Evolutionary conservation across 352 stramenopile species (phyloP).

Genomic region (Globisporangium cystogenes): DNA sequence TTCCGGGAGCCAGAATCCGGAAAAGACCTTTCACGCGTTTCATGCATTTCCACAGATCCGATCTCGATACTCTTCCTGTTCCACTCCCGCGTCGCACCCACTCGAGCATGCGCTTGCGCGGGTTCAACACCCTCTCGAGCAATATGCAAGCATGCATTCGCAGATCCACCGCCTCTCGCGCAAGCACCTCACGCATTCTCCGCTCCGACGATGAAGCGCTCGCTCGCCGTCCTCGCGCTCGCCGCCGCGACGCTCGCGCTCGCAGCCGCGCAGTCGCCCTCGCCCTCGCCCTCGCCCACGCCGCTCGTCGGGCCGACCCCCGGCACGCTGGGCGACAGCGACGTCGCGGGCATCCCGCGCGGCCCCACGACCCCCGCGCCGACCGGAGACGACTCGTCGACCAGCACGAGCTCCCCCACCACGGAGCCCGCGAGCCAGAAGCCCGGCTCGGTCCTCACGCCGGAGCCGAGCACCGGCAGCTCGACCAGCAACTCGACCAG

Average conservation of each 20-base stretch:
- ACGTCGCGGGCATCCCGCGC: conserved; percentile 15
- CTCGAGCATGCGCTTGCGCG: neutral
- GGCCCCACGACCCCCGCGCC: conserved; percentile 14
- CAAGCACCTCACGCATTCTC: neutral
- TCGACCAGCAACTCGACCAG: neutral
- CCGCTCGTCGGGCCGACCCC: conserved; percentile 1
- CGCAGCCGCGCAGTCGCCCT: conserved; percentile 5
- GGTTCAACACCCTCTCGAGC: no score
- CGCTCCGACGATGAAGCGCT: conserved; percentile 8
- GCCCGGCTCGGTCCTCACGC: conserved; percentile 2
- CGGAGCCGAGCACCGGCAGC: neutral
- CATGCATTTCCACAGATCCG: neutral
- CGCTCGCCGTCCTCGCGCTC: neutral
- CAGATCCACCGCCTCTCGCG: neutral
- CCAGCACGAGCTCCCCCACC: conserved; percentile 4
- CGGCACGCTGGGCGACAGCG: conserved; percentile 12
- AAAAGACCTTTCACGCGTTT: no score
- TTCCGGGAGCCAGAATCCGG: no score
- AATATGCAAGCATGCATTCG: neutral
- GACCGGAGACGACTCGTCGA: conserved; percentile 8
- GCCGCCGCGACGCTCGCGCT: neutral
- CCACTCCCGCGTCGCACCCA: neutral
- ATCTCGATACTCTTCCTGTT: neutral
- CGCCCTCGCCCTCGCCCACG: no score
- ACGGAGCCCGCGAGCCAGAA: conserved; percentile 6